Conservation (phyloP, 352 stramenopile species). For the Phytophthora tentaculata region DNA sequence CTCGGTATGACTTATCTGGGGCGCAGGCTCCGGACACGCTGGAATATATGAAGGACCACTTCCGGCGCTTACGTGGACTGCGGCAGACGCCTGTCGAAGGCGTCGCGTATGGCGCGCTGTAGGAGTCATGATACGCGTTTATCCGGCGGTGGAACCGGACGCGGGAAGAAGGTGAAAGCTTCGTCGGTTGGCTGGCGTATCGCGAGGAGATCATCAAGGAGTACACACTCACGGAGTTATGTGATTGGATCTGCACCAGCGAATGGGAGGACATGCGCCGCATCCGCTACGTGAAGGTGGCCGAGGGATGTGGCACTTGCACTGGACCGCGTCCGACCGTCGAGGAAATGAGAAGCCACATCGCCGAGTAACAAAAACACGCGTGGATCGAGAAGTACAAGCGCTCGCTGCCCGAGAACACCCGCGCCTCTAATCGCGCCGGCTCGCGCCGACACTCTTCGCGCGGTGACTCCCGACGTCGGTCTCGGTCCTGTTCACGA, state of each 20-base stretch:
- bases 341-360: background rate
- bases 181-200: background rate
- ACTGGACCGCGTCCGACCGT: no score
- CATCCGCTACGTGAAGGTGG: no score
- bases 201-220: background rate
- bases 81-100: background rate
- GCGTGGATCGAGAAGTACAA: background rate
- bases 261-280: no score
- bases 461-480: no score
- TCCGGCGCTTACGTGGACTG: background rate
- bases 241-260: no score
- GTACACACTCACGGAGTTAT: no score
- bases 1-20: background rate
- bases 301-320: no score
- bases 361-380: background rate
- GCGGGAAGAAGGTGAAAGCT: background rate
- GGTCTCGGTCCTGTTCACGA: no score
- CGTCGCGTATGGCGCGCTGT: background rate
- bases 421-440: no score
- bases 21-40: background rate
- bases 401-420: no score
- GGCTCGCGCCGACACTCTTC: no score
- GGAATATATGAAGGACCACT: background rate
- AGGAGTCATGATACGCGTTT: background rate
- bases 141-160: no score